phyloP scores from a whole-genome alignment of 176 grass and related monocot genomes.

The Ensete glaucum region DNA sequence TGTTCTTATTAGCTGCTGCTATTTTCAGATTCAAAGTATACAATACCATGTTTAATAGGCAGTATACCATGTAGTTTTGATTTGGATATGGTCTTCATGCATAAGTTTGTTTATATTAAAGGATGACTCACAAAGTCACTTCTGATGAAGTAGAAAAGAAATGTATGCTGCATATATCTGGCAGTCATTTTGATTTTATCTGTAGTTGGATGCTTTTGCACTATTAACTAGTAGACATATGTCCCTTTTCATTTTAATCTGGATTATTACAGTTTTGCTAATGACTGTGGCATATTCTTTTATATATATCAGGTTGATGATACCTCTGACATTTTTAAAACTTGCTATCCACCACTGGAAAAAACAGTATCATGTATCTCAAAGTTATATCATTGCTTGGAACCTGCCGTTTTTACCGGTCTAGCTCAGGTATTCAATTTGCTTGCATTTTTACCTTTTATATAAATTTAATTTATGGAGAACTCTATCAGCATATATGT shows the following conservation, averaged over 20 bases:
- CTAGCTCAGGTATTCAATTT: conserved; percentile 69
- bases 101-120: background rate
- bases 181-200: background rate
- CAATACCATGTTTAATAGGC: too few species aligned
- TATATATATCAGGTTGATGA: conserved; percentile 46
- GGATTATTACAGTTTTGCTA: background rate
- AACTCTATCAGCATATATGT: background rate
- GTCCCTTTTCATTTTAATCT: background rate
- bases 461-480: background rate
- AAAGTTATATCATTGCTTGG: conserved; percentile 90
- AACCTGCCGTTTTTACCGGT: conserved; percentile 91
- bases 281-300: background rate
- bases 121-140: background rate
- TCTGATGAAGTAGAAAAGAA: background rate
- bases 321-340: conserved; percentile 63
- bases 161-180: background rate
- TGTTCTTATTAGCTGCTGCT: background rate
- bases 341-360: conserved; percentile 89
- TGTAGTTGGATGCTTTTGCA: background rate
- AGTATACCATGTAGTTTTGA: background rate
- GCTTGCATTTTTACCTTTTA: background rate
- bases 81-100: background rate
- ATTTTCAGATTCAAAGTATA: too few species aligned
- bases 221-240: background rate
- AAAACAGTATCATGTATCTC: conserved; percentile 97